A percentile compares a stretch with the other conserved stretches of the same genome.
phyloP scores from a whole-genome alignment of 116 monocot species.

The Posidonia oceanica region DNA sequence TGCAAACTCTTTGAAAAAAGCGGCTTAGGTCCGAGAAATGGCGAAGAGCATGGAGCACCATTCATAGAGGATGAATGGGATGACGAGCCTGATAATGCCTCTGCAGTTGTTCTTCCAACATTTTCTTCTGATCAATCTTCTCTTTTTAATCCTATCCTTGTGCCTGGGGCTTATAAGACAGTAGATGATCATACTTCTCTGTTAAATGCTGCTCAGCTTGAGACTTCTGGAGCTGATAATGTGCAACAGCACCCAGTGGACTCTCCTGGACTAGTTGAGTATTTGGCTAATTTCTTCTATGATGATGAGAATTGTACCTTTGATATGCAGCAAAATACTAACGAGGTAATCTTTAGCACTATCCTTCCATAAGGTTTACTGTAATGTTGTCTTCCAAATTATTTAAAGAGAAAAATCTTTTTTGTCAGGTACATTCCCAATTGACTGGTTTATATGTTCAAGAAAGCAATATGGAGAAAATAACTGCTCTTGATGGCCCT shows the following conservation, averaged over 20 bases:
- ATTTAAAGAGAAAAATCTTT: no score
- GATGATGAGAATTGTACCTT: not conserved
- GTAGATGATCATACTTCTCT: not conserved
- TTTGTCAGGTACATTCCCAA: not conserved
- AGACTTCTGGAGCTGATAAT: not conserved
- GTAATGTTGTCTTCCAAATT: not conserved
- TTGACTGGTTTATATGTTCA: not conserved
- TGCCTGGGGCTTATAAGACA: not conserved
- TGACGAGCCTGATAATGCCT: slow-evolving; percentile 10
- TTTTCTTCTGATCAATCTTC: not conserved
- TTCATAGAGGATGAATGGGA: slow-evolving; percentile 67
- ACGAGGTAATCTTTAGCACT: not conserved
- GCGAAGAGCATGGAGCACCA: slow-evolving; percentile 72
- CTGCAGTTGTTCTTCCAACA: slow-evolving; percentile 8
- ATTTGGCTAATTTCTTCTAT: not conserved
- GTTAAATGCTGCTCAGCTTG: not conserved
- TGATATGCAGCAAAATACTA: not conserved
- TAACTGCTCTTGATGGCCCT: not conserved
- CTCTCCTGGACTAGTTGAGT: not conserved
- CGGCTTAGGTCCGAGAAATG: slow-evolving; percentile 68
- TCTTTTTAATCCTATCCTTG: slow-evolving; percentile 1
- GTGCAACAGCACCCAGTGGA: not conserved
- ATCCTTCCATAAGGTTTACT: not conserved
- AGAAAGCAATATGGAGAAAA: not conserved
- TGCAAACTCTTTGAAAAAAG: slow-evolving; percentile 79